These are phyloP conservation scores for Chaetomium sp. DNA, from an alignment of 2,329 filamentous ascomycete genomes.

Conservation along the genomic window DNA sequence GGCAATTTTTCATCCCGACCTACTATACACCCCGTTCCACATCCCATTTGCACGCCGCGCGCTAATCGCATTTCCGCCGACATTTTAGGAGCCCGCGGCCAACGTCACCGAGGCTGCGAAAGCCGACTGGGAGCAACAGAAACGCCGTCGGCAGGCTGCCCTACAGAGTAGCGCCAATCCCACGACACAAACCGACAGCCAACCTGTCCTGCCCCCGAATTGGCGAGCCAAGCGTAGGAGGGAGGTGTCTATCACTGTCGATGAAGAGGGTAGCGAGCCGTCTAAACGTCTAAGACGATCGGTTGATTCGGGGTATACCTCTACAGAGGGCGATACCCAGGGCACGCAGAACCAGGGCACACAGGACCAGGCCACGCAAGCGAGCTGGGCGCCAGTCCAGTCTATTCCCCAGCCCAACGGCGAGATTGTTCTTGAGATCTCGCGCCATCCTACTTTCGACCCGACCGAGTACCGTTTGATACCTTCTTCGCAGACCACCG, in stretches of 20 bases:
- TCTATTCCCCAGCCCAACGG: slow-evolving; percentile 1
- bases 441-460: slow-evolving; percentile 17
- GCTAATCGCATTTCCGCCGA: slow-evolving; percentile 3
- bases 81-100: slow-evolving; percentile 22
- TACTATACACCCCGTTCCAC: not conserved
- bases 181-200: slow-evolving; percentile 5
- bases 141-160: slow-evolving; percentile 9
- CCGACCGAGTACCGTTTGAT: slow-evolving; percentile 18
- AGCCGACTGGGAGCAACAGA: slow-evolving; percentile 25
- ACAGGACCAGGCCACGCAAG: not conserved
- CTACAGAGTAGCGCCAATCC: not conserved
- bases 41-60: not conserved
- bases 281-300: slow-evolving; percentile 5
- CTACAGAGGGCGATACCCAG: slow-evolving; percentile 2
- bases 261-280: not conserved
- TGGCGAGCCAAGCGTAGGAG: slow-evolving; percentile 11
- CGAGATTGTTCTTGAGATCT: slow-evolving; percentile 18
- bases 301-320: slow-evolving; percentile 14
- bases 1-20: not conserved
- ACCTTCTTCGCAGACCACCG: slow-evolving; percentile 13
- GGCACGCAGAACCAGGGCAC: no score
- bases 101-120: slow-evolving; percentile 27
- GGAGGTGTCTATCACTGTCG: not conserved
- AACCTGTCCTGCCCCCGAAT: slow-evolving; percentile 8
- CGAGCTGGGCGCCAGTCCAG: slow-evolving; percentile 2